A percentile compares a stretch with the other conserved stretches of the same genome.
These are phyloP conservation scores for Yamadazyma kanchanaburiensis DNA, from an alignment of 1,139 yeast species.

Conservation along the genomic window DNA sequence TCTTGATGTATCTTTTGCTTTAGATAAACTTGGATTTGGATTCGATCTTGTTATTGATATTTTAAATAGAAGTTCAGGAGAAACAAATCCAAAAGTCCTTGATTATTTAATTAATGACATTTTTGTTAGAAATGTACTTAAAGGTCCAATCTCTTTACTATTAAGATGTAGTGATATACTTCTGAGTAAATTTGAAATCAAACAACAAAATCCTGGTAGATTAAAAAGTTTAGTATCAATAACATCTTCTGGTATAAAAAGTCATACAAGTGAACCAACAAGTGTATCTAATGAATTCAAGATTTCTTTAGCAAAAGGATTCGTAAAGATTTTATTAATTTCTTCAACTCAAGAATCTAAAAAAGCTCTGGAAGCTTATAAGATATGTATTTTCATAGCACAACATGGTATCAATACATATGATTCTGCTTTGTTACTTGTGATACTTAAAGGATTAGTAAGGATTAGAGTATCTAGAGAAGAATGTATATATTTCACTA, in stretches of 20 bases:
- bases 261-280: not conserved
- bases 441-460: constrained; percentile 50
- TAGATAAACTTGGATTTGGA: constrained; percentile 20
- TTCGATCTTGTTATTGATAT: constrained; percentile 30
- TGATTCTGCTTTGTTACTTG: constrained; percentile 36
- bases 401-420: constrained; percentile 25
- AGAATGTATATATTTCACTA: constrained; percentile 45
- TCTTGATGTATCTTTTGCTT: constrained; percentile 31
- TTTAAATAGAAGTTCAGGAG: constrained; percentile 22
- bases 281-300: constrained; percentile 12
- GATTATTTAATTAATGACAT: constrained; percentile 28
- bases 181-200: constrained; percentile 11
- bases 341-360: constrained; percentile 19
- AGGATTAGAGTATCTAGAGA: constrained; percentile 54
- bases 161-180: constrained; percentile 18
- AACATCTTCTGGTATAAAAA: constrained; percentile 14
- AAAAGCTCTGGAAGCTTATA: constrained; percentile 30
- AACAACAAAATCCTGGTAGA: constrained; percentile 7
- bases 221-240: constrained; percentile 21
- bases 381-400: constrained; percentile 22
- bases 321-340: constrained; percentile 31
- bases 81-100: constrained; percentile 31
- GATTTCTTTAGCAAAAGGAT: constrained; percentile 25
- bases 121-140: constrained; percentile 23
- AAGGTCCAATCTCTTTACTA: constrained; percentile 22